Base-by-base conservation (phyloP, 352 stramenopile genomes). In the Pythium utonaiense region DNA sequence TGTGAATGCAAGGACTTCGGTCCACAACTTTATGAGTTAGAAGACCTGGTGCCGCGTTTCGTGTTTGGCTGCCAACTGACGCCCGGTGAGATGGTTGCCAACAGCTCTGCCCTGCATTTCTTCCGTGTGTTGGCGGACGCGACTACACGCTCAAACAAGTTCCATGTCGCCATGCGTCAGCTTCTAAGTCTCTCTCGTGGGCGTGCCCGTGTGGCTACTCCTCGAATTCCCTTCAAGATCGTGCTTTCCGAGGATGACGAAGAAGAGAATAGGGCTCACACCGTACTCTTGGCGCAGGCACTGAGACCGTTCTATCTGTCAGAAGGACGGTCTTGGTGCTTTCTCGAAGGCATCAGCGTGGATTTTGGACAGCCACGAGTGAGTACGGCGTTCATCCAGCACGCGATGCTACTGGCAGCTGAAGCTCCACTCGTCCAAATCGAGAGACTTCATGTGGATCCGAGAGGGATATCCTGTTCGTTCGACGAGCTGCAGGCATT, bases 31-130 rank as follows among this genome's bases (percentile, higher is more conserved):
- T 34, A 63, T n/a, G 8, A 22, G 6, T 3, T 19, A 2, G 36
- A 25, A 16, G 34, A 55, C 17, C 47, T 63, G 19, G 19, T 24
- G 27, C 47, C 56, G n/a, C 56, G 56, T 7, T 63, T 63, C 21
- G 56, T 57, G 19, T 63, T 63, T 44, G 56, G 57, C 47, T 63
- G 56, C 16, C 33, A 33, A 10, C 31, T 52, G 16, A 57, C 40
- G 19, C 56, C 56, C 0, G 33, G 56, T 10, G 44, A 63, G 13
- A 56, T 63, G 16, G 45, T 63, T 25, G 31, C 55, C 21, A 13
- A 36, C 25, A 55, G 47, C 33, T 55, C 56, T 2, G 56, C 34
- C 13, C 27, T 63, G 3, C 31, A 13, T 3, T 63, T 63, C 45
- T 63, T 63, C 34, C 31, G 55, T 17, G 47, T 51, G 33, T 28